Base-by-base conservation (phyloP, 768 basidiomycete genomes). In the Asterophora lycoperdoides region DNA sequence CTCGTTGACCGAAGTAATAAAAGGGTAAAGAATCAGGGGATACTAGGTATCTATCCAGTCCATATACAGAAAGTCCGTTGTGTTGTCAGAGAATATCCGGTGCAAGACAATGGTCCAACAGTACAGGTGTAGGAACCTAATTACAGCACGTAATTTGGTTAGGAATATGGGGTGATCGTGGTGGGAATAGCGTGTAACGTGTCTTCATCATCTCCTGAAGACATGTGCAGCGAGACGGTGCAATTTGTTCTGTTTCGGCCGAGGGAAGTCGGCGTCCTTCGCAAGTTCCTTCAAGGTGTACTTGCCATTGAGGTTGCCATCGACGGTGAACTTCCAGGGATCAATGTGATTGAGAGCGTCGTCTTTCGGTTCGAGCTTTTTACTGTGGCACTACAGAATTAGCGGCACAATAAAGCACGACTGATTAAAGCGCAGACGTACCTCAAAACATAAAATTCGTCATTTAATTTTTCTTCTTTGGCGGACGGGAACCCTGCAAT, bases 401-500 rank as follows among this genome's bases (percentile, higher is more conserved):
- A 51, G 47, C 39, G 5, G 35, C 8, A 23, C 23, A 23, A 23
- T n/a, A 13, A 18, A 11, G 14, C 2, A 20, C 18, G 20, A 11
- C 42, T 26, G 5, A 6, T 5, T 14, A 23, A 33, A 23, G 19
- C 9, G 20, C 26, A n/a, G 23, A 17, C n/a, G 1, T 41, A 57
- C 58, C 58, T 57, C 30, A 38, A 46, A 6, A 15, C 32, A 33
- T 57, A 51, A 15, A 59, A 59, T 2, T 46, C 46, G 30, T 55
- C 41, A 19, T 51, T 36, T 4, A 52, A 26, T n/a, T 42, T n/a
- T 10, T 33, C 51, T 46, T 52, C 59, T 37, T 10, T 19, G 17
- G 41, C 30, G 29, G 43, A 52, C 37, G 50, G 56, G 48, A 50
- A 61, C 11, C 20, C 47, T n/a, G 48, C 47, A 15, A 70, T 48